Evolutionary conservation across 805 yeast species (phyloP), one percentile per base, ranked within the genome.

Genomic region (Wickerhamiella dianesei): DNA sequence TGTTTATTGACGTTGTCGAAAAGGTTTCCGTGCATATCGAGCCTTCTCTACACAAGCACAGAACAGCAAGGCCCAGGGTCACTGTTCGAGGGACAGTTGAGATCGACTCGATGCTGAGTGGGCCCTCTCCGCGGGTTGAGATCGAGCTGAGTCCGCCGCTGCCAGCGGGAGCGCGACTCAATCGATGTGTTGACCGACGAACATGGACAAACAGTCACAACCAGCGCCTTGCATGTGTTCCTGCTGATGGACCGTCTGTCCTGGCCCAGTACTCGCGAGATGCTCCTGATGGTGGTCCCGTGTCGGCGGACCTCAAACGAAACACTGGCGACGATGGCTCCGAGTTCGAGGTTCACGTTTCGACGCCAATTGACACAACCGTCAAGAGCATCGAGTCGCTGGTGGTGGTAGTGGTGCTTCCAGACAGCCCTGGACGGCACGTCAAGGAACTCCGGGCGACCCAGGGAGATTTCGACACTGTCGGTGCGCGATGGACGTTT

Each of bases 1-100:
- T 89, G 63, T 86, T 79, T 60, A 81, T 89, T 6, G 97, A 92
- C 63, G 60, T 92, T 4, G 69, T 71, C 2, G 98, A 89, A 61
- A 66, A 71, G 1, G 49, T 54, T 9, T 5, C 19, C 14, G 17
- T 44, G 25, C 39, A 39, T 18, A 25, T 61, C 83, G 19, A 73
- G 37, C 35, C 20, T n/a, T 21, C 39, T 37, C 45, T 2, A 12
- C 40, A 1, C 39, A 37, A 25, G 35, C 44, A 2, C 21, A 8
- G 36, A 4, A 41, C 50, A 3, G 44, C 51, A 21, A 56, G 50
- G 56, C 60, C 65, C 14, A 53, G 55, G 35, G 56, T 52, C 6
- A 52, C 61, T 12, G 76, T 86, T 1, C 66, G 70, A 18, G 97
- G 97, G 2, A 59, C 67, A 19, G 62, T 87, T 18, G 70, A 71